Evolutionary conservation across 1,284 basidiomycete species (phyloP), one percentile per base, ranked within the genome.

Genomic region (Chalciporus sp.): DNA sequence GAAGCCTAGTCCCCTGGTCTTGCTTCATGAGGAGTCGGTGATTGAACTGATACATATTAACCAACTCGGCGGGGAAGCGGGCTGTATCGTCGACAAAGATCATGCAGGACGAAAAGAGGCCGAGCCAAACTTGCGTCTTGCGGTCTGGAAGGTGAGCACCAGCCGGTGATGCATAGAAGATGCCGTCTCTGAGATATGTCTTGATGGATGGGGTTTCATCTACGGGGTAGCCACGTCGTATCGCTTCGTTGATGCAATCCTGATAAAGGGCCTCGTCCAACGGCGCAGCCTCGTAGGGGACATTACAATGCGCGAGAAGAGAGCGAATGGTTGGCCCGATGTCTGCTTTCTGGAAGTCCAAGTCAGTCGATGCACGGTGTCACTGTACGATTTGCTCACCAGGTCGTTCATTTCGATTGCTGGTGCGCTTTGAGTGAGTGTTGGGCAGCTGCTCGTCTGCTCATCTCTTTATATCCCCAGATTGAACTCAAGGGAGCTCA

Each of bases 41-140:
- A 35, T 66, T 63, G 58, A 71, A 72, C 27, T 35, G 29, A 42
- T 56, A 51, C 16, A 67, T 54, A 9, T 50, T 26, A 5, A 48
- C 51, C 26, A 60, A 42, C 41, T 67, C 57, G 16, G 54, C 17
- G 6, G 58, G 48, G 37, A 28, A 47, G 9, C 8, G 5, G 3
- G 5, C 53, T 20, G 56, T 47, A 47, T 72, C 69, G 47, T 70
- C 69, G 29, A 67, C 42, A 42, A 60, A 70, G 16, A 63, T 49
- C 9, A 53, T 23, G 42, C 58, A 63, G 2, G 68, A 58, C 9
- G 61, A 61, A 35, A 58, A 69, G 10, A 71, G 55, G 1, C 59
- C 57, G 26, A 66, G 59, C 55, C 63, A 60, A 14, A 64, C 54
- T n/a, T 52, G 55, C 7, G 56, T 59, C 14, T 50, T 48, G 6